A percentile compares a stretch with the other conserved stretches of the same genome.
These are phyloP conservation scores for Tremella yokohamensis DNA, from an alignment of 768 basidiomycete species.

Conservation along the genomic window DNA sequence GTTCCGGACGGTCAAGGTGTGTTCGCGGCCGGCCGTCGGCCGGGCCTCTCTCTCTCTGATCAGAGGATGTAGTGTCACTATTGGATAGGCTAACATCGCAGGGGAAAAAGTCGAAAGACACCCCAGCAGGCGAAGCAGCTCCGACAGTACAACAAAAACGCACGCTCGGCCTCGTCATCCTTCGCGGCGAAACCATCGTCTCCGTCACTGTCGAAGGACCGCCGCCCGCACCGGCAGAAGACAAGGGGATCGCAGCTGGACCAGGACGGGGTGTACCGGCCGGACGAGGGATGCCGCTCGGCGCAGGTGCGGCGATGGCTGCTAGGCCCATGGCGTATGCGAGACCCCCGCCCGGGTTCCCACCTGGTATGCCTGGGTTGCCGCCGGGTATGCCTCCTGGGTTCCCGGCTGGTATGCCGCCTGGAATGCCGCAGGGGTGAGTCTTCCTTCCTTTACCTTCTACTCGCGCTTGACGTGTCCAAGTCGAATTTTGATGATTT, in stretches of 20 bases:
- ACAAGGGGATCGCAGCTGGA: slow-evolving; percentile 76
- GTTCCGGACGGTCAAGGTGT: slow-evolving; percentile 92
- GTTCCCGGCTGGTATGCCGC: slow-evolving; percentile 45
- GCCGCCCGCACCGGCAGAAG: slow-evolving; percentile 83
- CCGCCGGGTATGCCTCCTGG: slow-evolving; percentile 57
- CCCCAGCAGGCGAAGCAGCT: slow-evolving; percentile 59
- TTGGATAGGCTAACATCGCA: slow-evolving; percentile 43
- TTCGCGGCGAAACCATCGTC: slow-evolving; percentile 94
- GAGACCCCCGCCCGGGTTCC: slow-evolving; percentile 52
- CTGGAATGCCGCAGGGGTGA: slow-evolving; percentile 50
- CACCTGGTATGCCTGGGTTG: slow-evolving; percentile 68
- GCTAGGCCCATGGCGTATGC: slow-evolving; percentile 53
- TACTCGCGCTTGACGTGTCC: no score
- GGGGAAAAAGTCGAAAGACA: slow-evolving; percentile 55
- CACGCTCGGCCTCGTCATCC: slow-evolving; percentile 89
- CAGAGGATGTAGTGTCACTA: neutral
- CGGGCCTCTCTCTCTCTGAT: neutral
- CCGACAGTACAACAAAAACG: slow-evolving; percentile 86
- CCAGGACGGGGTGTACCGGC: slow-evolving; percentile 95
- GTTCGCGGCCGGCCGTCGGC: slow-evolving; percentile 6
- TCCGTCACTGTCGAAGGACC: slow-evolving; percentile 93
- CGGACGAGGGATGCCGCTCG: slow-evolving; percentile 83
- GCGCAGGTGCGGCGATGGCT: slow-evolving; percentile 51
- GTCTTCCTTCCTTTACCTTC: slow-evolving; percentile 7
- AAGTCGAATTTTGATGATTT: neutral